Base-by-base conservation (phyloP, 1,139 yeast species). In the Scheffersomyces stambukii region DNA sequence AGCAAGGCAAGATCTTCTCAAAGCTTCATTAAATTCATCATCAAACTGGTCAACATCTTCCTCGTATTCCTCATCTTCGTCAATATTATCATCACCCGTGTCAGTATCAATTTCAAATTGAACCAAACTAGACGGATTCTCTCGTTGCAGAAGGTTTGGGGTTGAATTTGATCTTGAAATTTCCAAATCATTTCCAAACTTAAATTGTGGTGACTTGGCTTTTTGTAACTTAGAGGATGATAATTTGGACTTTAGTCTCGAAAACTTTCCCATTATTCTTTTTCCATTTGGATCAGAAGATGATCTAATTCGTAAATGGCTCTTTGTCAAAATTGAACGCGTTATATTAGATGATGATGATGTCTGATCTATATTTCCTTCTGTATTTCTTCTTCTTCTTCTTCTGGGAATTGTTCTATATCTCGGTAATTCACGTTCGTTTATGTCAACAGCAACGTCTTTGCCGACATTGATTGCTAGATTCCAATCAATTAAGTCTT, bases 371-470 rank as follows among this genome's bases (percentile, higher is more conserved):
- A 9, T n/a, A n/a, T n/a, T n/a, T n/a, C n/a, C n/a, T n/a, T 16
- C 14, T 10, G 19, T 23, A 6, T 18, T 38, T 32, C 48, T 42
- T 36, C 55, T 45, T 31, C 74, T 46, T 48, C 88, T 63, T 43
- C 89, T 63, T 42, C 89, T 60, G 4, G 93, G 93, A 7, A 82
- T 86, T 0, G 85, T 78, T 46, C 88, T 63, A 50, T 81, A 81
- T 16, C 64, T 63, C 3, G 93, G 91, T 50, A 75, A 49, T 27
- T 74, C 77, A 28, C 93, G 59, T 15, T 69, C 60, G 20, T 60
- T 63, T 16, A 82, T 42, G 50, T 82, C 91, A 24, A 81, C 54
- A 3, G 86, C 59, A 16, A 81, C 72, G 42, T 78, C 84, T 31
- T 75, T 73, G 1, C 85, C 91, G 6, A 74, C 61, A 27, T 68